Base-by-base conservation (phyloP, 139 green algal genomes). In the Chlamydomonas sp. region DNA sequence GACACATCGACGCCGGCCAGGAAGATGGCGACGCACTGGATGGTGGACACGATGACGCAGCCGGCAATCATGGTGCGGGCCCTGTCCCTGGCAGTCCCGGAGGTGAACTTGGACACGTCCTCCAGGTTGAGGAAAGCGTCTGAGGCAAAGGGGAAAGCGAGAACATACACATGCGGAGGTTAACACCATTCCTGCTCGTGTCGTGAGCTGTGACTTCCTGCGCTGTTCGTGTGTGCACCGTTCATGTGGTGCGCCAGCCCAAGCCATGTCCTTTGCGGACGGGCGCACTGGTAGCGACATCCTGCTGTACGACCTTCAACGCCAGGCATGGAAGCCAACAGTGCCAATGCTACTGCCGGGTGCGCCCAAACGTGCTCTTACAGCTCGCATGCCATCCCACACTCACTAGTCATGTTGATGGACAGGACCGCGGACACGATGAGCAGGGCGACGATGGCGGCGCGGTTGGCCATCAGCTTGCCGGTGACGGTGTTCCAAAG, bases 381-480 rank as follows among this genome's bases (percentile, higher is more conserved):
- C 31, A 49, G 31, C 31, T 49, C 31, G 31, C 31, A 49, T 49
- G 31, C 31, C 31, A 49, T 49, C 31, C 31, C 31, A 49, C 75
- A 1, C 77, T 82, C 61, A 83, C 78, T 58, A 12, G 82, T 86
- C 82, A 86, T 86, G 59, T 86, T 79, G 20, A 86, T 86, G 4
- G 82, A 80, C 14, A 86, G 82, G 60, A 86, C n/a, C 20, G 60
- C 63, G 31, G 82, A 71, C 0, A 86, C 78, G 6, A 73, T n/a
- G n/a, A 80, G 14, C 2, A 86, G 82, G n/a, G 60, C 82, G 60
- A 86, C 1, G 3, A 79, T 61, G 4, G 82, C 20, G 1, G 20
- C 61, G 61, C 71, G 61, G 71, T n/a, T 63, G 71, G 1, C 57
- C 1, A 31, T 2, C 20, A 86, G 82, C 20, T 8, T 5, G 82